Evolutionary conservation across 192 early-diverging fungal species (phyloP).

Genomic region (Chytriomyces sp.): DNA sequence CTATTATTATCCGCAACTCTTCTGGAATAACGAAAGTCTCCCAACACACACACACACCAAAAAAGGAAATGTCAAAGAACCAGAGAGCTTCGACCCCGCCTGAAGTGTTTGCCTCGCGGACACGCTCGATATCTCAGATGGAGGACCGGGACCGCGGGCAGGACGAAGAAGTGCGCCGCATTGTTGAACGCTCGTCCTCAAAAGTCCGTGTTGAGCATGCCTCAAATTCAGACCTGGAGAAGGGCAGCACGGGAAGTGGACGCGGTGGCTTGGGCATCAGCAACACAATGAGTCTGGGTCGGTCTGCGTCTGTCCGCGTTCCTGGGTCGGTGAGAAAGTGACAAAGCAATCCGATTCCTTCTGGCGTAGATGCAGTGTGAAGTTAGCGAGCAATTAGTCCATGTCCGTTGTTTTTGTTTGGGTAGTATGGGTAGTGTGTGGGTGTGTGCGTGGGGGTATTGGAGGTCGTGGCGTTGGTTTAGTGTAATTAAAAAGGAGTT

Average conservation of each 20-base stretch:
- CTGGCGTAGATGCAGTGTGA: background rate
- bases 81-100: constrained; percentile 26
- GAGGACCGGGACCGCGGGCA: constrained; percentile 33
- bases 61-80: background rate
- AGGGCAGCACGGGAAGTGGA: background rate
- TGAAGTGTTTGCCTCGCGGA: constrained; percentile 33
- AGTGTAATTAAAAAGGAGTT: too few relatives aligned
- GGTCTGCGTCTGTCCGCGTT: constrained; percentile 18
- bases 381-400: too few relatives aligned
- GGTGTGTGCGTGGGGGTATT: too few relatives aligned
- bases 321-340: constrained; percentile 26
- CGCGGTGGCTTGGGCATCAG: too few relatives aligned
- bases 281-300: background rate
- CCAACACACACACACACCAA: too few relatives aligned
- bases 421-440: too few relatives aligned
- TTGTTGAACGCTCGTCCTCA: constrained; percentile 19
- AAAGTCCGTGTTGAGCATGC: constrained; percentile 16
- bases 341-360: background rate
- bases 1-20: too few relatives aligned
- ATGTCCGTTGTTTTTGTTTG: too few relatives aligned
- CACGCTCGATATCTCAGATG: constrained; percentile 38
- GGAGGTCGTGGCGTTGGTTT: too few relatives aligned
- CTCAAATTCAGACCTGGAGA: constrained; percentile 30
- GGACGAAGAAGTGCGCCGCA: constrained; percentile 15
- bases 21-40: too few relatives aligned